These are phyloP conservation scores for Talaromyces liani DNA, from an alignment of 495 filamentous ascomycete genomes.

Conservation along the genomic window DNA sequence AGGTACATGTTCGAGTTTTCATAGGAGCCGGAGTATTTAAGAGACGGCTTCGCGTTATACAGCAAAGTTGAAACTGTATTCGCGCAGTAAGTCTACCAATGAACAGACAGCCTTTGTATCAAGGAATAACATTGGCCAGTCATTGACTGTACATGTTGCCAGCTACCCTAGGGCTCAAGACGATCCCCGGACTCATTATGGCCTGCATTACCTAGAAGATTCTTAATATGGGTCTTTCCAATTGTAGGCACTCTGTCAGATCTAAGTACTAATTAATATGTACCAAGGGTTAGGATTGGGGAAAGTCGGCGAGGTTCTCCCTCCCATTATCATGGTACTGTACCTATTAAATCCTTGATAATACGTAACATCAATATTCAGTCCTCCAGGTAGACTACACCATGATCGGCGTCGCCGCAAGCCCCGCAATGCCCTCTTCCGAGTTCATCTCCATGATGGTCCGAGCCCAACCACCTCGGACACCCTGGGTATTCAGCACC, in stretches of 20 bases:
- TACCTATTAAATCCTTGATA: background rate
- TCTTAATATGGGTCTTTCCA: too few relatives aligned
- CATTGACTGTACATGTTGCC: too few relatives aligned
- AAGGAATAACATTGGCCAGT: too few relatives aligned
- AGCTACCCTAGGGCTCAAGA: too few relatives aligned
- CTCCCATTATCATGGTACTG: constrained; percentile 52
- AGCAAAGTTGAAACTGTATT: too few relatives aligned
- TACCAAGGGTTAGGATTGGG: constrained; percentile 60
- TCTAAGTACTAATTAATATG: background rate
- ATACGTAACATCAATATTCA: background rate
- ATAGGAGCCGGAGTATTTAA: too few relatives aligned
- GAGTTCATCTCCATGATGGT: constrained; percentile 24
- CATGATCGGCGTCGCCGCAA: constrained; percentile 17
- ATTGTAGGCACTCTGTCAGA: background rate
- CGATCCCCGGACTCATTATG: too few relatives aligned
- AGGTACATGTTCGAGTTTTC: too few relatives aligned
- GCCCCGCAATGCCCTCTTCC: constrained; percentile 15
- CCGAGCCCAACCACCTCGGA: constrained; percentile 17
- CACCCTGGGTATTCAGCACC: constrained; percentile 27
- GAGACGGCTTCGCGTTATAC: too few relatives aligned
- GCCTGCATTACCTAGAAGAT: too few relatives aligned
- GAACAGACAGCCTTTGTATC: too few relatives aligned
- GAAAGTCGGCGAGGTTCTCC: constrained; percentile 56
- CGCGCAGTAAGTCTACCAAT: too few relatives aligned
- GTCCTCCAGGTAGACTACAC: constrained; percentile 23